Base-by-base conservation (phyloP, 257 asterid species). In the Verbena officinalis region DNA sequence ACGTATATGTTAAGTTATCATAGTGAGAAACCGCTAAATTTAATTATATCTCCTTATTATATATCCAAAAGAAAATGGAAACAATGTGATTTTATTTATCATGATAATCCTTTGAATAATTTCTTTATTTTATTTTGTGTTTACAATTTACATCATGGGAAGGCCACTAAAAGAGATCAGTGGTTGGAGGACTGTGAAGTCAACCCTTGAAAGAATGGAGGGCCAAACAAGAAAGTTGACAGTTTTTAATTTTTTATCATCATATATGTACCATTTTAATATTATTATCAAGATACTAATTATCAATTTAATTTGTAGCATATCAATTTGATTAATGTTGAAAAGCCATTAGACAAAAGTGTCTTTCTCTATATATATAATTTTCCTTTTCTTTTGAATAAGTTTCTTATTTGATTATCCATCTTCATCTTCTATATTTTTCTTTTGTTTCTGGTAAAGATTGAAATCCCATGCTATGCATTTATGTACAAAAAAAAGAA, bases 271-370 rank as follows among this genome's bases (percentile, higher is more conserved):
- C 15, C n/a, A 10, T 21, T 4, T 50, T 1, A 8, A 30, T 2
- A 2, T 30, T 30, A 30, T 7, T 30, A 30, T 7, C 7, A 30
- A 30, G 36, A 30, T 7, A 30, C 7, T 30, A 30, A 30, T 30
- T 30, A 30, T 7, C 7, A 30, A 30, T 30, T 30, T 30, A 53
- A 23, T 9, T 7, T 20, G 38, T n/a, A 43, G 55, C 71, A 65
- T 54, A 54, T 38, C 36, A 40, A 16, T 42, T 65, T 65, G 14
- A 65, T 27, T 49, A 64, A 49, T 65, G 36, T 65, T 52, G 21
- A 21, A 52, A 38, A 6, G 5, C 19, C 36, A 31, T 33, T 33
- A 17, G 3, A 33, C 21, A 22, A 51, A 31, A 16, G 17, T 23
- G 13, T 12, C 10, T 24, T 12, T 24, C 22, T 5, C 20, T 30